Base-by-base conservation (phyloP, 1,284 basidiomycete species). In the Quambalaria eucalypti region DNA sequence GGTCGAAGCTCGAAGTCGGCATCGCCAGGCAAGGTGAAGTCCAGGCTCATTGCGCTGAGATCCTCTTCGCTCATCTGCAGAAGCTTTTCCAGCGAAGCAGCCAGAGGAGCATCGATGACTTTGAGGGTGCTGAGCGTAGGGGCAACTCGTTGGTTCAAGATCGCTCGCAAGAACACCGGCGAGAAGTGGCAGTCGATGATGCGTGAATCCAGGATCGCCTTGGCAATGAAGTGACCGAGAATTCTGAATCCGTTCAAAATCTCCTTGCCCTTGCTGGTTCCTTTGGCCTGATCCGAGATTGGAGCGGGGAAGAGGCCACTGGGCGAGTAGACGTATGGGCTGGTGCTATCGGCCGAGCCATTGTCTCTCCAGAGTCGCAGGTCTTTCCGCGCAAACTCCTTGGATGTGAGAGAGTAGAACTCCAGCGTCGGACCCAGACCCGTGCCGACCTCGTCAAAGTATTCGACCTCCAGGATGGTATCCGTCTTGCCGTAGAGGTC, bases 391-490 rank as follows among this genome's bases (percentile, higher is more conserved):
- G 90, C 90, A 76, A 96, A 95, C 77, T 93, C 91, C 71, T 85
- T 87, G 49, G 89, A 92, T 14, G 90, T 90, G 50, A 97, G 79
- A 36, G 90, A 87, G 77, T 96, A 97, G 78, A 98, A 97, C 78
- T 97, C 95, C 31, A 98, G 81, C n/a, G 95, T 98, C 5, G 92
- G 95, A 2, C 95, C 95, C 10, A 98, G 80, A 28, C 95, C 95
- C 2, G 95, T 98, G 23, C 95, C 95, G 50, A 96, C 93, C 80
- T 99, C 95, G 73, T 96, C 91, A 74, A 97, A 97, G 80, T 97
- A 98, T 77, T 99, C 92, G 51, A 98, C 90, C 76, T 98, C 93
- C 21, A 98, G 82, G 44, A 97, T 85, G 0, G 90, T 90, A 5
- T 87, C 88, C 10, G 87, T 90, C 0, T 77, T 77, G 6, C 91